A percentile compares a stretch with the other conserved stretches of the same genome.
Evolutionary conservation across 768 basidiomycete species (phyloP).

Genomic region (Hypholoma fasciculare): DNA sequence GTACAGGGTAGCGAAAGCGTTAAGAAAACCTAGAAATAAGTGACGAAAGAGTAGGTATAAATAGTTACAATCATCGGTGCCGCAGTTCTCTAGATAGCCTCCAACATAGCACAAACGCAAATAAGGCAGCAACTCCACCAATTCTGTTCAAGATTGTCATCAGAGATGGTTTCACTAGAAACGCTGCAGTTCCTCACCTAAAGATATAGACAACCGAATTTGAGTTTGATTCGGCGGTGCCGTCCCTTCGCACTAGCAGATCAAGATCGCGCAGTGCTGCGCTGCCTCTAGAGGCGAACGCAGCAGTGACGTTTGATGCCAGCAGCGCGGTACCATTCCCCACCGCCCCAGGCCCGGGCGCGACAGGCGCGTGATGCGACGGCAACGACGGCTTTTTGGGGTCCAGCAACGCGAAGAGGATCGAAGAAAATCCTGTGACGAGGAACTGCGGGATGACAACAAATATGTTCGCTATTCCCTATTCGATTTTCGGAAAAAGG

Average conservation of each 20-base stretch:
- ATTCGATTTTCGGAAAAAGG: background rate
- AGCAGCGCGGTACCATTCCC: conserved; percentile 16
- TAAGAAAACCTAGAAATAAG: background rate
- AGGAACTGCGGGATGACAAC: conserved; percentile 94
- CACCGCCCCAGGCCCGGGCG: conserved; percentile 20
- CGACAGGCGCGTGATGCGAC: conserved; percentile 27
- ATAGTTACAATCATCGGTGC: conserved; percentile 17
- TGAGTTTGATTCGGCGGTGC: conserved; percentile 29
- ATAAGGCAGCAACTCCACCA: conserved; percentile 27
- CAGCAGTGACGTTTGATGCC: conserved; percentile 12
- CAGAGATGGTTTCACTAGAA: background rate
- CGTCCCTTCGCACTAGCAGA: conserved; percentile 8
- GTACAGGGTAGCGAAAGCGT: background rate
- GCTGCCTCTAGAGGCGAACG: conserved; percentile 9
- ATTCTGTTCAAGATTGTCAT: conserved; percentile 10
- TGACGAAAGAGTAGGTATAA: background rate
- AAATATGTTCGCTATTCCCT: conserved; percentile 97
- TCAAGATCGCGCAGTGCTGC: background rate
- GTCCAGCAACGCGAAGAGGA: conserved; percentile 87
- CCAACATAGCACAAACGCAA: conserved; percentile 30
- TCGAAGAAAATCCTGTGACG: conserved; percentile 80
- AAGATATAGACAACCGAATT: conserved; percentile 84
- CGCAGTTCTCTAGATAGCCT: conserved; percentile 26
- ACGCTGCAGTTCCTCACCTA: conserved; percentile 47
- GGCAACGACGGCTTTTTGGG: conserved; percentile 49